A percentile compares a stretch with the other conserved stretches of the same genome.
Conservation (phyloP, 176 grass and related monocot genomes). For the Aegilops tauschii region DNA sequence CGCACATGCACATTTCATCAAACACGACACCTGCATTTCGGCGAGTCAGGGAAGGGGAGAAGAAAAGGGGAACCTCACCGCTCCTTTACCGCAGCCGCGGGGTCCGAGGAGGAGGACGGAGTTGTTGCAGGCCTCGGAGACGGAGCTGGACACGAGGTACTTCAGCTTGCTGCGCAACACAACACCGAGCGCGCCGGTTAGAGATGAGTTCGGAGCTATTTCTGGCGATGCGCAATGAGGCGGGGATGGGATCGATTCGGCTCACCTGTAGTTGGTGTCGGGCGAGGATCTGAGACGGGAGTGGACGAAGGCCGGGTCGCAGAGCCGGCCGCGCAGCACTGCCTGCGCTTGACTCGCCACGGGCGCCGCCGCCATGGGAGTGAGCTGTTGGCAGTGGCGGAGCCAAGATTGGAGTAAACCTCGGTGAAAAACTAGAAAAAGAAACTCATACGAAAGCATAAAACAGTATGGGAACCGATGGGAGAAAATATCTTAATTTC, state of each 20-base stretch:
- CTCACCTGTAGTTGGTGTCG: conserved; percentile 75
- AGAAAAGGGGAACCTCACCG: conserved; percentile 36
- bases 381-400: background rate
- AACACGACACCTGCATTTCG: background rate
- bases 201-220: background rate
- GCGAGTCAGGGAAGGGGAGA: background rate
- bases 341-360: conserved; percentile 46
- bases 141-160: conserved; percentile 68
- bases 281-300: conserved; percentile 54
- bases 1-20: conserved; percentile 9
- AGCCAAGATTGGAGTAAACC: too few species aligned
- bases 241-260: background rate
- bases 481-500: too few species aligned
- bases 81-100: conserved; percentile 66
- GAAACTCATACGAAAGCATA: too few species aligned
- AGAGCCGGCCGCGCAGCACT: conserved; percentile 58
- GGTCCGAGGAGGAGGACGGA: conserved; percentile 74
- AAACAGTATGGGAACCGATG: too few species aligned
- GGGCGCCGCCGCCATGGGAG: conserved; percentile 32
- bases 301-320: conserved; percentile 57
- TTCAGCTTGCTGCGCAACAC: conserved; percentile 60
- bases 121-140: conserved; percentile 80
- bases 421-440: too few species aligned
- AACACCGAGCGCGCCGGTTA: background rate
- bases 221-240: background rate